These are phyloP conservation scores for Coprinellus aureogranulatus DNA, from an alignment of 768 basidiomycete genomes.

Conservation along the genomic window DNA sequence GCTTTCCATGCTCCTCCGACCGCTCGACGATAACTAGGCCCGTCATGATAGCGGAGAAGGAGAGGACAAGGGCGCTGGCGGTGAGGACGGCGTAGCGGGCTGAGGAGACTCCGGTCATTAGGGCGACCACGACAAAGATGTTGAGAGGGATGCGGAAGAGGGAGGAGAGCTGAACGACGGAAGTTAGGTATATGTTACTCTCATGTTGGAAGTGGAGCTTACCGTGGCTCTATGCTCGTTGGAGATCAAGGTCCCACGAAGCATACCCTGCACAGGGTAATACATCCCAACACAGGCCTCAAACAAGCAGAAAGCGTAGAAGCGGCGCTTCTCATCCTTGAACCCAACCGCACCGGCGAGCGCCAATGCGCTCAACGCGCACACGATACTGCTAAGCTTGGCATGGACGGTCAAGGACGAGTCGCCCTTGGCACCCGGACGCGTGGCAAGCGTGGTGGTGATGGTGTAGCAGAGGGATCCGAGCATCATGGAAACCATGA, in stretches of 20 bases:
- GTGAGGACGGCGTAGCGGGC: constrained; percentile 61
- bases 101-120: constrained; percentile 66
- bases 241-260: constrained; percentile 61
- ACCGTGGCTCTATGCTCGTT: constrained; percentile 77
- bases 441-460: constrained; percentile 30
- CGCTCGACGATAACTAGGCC: constrained; percentile 41
- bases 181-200: not conserved
- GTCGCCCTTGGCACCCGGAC: constrained; percentile 18
- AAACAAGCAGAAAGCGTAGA: constrained; percentile 73
- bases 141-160: constrained; percentile 76
- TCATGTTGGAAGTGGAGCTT: constrained; percentile 17
- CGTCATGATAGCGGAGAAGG: constrained; percentile 58
- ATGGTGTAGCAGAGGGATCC: constrained; percentile 69
- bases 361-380: constrained; percentile 55
- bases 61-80: constrained; percentile 55
- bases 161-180: constrained; percentile 50
- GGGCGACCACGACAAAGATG: constrained; percentile 66
- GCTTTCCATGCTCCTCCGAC: no score
- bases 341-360: constrained; percentile 50
- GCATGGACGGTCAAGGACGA: constrained; percentile 59
- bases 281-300: constrained; percentile 80
- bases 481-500: constrained; percentile 83
- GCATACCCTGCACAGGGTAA: constrained; percentile 75
- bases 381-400: constrained; percentile 63
- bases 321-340: constrained; percentile 47